These are phyloP conservation scores for Marasmius fiardii DNA, from an alignment of 1,284 basidiomycete species.

Conservation along the genomic window DNA sequence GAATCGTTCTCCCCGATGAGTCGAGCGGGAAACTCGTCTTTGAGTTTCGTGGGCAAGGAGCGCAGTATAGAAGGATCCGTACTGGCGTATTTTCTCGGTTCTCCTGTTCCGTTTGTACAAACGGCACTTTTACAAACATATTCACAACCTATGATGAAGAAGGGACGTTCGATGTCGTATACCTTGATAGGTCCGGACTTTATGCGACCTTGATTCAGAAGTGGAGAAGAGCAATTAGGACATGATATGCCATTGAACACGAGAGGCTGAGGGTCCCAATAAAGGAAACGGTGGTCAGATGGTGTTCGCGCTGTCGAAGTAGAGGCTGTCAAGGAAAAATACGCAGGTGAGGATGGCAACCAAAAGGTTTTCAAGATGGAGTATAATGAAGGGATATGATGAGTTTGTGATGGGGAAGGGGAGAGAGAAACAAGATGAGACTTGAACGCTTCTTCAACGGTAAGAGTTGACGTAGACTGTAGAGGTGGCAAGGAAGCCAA, in stretches of 20 bases:
- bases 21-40: conserved; percentile 67
- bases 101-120: conserved; percentile 38
- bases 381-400: conserved; percentile 62
- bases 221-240: conserved; percentile 51
- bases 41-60: conserved; percentile 58
- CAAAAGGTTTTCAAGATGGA: conserved; percentile 75
- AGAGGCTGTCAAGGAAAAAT: conserved; percentile 71
- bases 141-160: conserved; percentile 78
- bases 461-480: conserved; percentile 49
- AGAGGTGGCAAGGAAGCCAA: conserved; percentile 54
- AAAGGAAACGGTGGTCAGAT: conserved; percentile 69
- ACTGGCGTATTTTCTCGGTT: conserved; percentile 62
- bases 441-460: conserved; percentile 69
- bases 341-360: conserved; percentile 70
- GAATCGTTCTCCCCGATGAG: conserved; percentile 51
- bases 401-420: conserved; percentile 38
- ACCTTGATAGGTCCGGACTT: conserved; percentile 67
- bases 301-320: conserved; percentile 59
- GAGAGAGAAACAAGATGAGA: conserved; percentile 63
- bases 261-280: conserved; percentile 76
- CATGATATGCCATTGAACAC: conserved; percentile 75
- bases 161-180: conserved; percentile 71
- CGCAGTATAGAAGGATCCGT: conserved; percentile 67
- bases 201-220: conserved; percentile 65
- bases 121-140: conserved; percentile 54